Evolutionary conservation across 2,329 filamentous ascomycete species (phyloP), one percentile per base, ranked within the genome.

Genomic region (Peltaster fructicola): DNA sequence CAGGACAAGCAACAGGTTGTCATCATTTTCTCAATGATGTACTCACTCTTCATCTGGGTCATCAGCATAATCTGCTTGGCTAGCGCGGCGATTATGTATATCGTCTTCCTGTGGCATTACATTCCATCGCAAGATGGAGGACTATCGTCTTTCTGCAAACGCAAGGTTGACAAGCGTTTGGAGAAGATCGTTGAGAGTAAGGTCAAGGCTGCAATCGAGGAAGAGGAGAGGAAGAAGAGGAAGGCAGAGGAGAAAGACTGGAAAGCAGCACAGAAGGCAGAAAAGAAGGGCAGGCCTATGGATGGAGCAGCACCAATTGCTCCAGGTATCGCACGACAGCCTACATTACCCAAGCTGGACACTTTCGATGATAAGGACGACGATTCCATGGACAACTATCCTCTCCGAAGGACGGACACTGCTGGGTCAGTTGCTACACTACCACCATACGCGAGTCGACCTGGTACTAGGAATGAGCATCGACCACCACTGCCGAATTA

Each of bases 51-150:
- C 27, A 69, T 95, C 38, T 95, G 85, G 85, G 62, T 82, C 8
- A 72, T 95, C 39, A 76, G 77, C 1, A 66, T 77, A 5, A 46
- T 95, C 26, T 63, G 57, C 29, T 61, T 95, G 24, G 55, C 85
- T n/a, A 45, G 78, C 7, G 81, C 79, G 0, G 57, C 72, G 12
- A 41, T 90, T 2, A 71, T 91, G 31, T 95, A 91, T 52, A 51
- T 92, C 17, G 68, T 80, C 41, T 98, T 92, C 50, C 63, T 98
- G 5, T 92, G 78, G 67, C 78, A 88, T 51, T 88, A 85, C 53
- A 85, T 98, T 32, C 82, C 84, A 2, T 65, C 66, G 17, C 61
- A 69, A 7, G 82, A 93, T 43, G 80, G 81, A 5, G 73, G 77
- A 6, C 61, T 98, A 15, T 69, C 70, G 4, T 72, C 73, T 14